Conservation (phyloP, 305 asterid genomes). For the Solanum chacoense region DNA sequence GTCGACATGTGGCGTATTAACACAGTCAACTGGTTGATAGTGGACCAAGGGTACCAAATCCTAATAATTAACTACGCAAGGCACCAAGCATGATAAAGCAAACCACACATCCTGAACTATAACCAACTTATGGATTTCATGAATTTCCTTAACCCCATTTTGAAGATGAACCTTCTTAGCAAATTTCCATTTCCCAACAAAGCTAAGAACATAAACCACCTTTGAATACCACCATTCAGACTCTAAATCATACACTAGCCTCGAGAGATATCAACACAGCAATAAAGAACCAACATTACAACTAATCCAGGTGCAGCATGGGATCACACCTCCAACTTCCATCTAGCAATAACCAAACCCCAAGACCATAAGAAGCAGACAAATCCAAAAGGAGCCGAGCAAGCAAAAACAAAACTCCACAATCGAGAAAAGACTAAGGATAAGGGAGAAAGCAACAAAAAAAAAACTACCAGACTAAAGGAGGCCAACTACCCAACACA, state of each 20-base stretch:
- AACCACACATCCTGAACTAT: background rate
- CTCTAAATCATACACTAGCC: background rate
- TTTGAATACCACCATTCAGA: background rate
- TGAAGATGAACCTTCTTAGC: background rate
- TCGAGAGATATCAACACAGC: too few relatives aligned
- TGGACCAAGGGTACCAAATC: background rate
- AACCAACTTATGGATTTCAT: background rate
- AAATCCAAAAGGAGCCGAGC: background rate
- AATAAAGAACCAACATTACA: too few relatives aligned
- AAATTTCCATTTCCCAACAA: background rate
- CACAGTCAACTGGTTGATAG: background rate
- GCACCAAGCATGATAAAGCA: background rate
- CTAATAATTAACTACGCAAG: background rate
- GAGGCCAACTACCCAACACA: background rate
- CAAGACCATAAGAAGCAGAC: background rate
- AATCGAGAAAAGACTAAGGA: too few relatives aligned
- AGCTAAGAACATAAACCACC: background rate
- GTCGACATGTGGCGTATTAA: background rate
- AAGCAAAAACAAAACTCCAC: background rate
- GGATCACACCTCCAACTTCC: background rate
- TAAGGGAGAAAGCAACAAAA: too few relatives aligned
- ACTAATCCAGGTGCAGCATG: accelerated
- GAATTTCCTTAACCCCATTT: too few relatives aligned
- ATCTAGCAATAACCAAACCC: too few relatives aligned
- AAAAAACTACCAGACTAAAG: background rate